phyloP scores from a whole-genome alignment of 1,284 basidiomycete species.

The Porodaedalea pini region DNA sequence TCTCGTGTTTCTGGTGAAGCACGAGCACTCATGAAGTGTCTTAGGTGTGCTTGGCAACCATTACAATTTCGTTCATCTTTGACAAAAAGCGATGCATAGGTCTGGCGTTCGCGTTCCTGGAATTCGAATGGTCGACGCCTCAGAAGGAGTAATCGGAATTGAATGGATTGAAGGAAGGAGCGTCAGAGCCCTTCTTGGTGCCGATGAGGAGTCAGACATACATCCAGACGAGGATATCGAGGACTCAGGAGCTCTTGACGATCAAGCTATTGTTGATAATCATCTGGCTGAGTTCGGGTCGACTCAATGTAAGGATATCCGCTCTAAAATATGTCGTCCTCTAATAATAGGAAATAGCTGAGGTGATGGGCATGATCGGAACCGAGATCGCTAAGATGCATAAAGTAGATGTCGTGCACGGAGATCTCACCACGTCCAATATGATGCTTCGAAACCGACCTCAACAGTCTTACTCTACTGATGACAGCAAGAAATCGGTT shows the following conservation, averaged over 20 bases:
- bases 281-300: constrained; percentile 50
- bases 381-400: constrained; percentile 89
- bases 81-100: constrained; percentile 34
- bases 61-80: background rate
- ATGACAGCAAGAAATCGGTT: constrained; percentile 26
- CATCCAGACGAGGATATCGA: constrained; percentile 50
- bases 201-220: constrained; percentile 54
- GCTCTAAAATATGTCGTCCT: background rate
- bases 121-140: constrained; percentile 81
- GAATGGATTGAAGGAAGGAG: constrained; percentile 90
- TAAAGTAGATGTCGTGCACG: constrained; percentile 85
- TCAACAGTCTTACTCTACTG: constrained; percentile 7
- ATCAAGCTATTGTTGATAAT: constrained; percentile 31
- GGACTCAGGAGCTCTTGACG: constrained; percentile 42
- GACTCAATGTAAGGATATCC: constrained; percentile 26
- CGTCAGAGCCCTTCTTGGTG: constrained; percentile 76
- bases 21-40: constrained; percentile 79
- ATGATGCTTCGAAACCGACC: constrained; percentile 76
- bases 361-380: constrained; percentile 78
- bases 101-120: constrained; percentile 86
- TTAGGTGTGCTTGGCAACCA: constrained; percentile 46
- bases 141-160: constrained; percentile 79
- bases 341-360: constrained; percentile 41
- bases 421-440: constrained; percentile 98
- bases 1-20: constrained; percentile 85